phyloP scores from a whole-genome alignment of 2,329 filamentous ascomycete species.

The Dothideomycetes sp. region DNA sequence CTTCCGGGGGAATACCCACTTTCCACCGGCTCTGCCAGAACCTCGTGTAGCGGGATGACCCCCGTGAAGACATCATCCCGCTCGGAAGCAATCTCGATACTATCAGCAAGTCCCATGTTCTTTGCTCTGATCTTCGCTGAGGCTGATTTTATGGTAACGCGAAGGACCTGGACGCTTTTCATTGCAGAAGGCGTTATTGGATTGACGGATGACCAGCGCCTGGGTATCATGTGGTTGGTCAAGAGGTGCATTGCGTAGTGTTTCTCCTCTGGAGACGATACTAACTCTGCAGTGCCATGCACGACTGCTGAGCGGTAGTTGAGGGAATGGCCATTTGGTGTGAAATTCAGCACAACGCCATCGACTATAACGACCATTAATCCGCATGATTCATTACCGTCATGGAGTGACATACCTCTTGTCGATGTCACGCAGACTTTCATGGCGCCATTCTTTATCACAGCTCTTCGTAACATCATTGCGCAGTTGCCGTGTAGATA shows the following conservation, averaged over 20 bases:
- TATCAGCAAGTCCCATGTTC: constrained; percentile 7
- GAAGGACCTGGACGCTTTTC: constrained; percentile 4
- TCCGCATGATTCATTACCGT: not conserved
- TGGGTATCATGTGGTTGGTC: constrained; percentile 5
- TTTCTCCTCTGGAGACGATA: constrained; percentile 1
- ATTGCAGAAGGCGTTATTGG: constrained; percentile 1
- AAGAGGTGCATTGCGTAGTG: constrained; percentile 4
- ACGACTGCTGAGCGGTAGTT: constrained; percentile 6
- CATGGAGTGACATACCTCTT: not conserved
- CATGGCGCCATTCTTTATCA: not conserved
- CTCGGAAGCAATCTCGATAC: constrained; percentile 1
- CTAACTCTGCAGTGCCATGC: constrained; percentile 1
- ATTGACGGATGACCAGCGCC: constrained; percentile 1
- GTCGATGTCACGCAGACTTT: constrained; percentile 7
- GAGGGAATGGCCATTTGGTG: constrained; percentile 4
- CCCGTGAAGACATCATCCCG: constrained; percentile 5
- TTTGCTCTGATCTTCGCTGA: constrained; percentile 5
- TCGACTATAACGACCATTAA: not conserved
- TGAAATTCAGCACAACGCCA: constrained; percentile 6
- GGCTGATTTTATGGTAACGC: constrained; percentile 1
- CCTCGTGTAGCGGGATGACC: constrained; percentile 2
- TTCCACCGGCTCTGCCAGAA: constrained; percentile 2
- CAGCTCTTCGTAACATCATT: constrained; percentile 4
- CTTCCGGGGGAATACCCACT: constrained; percentile 3
- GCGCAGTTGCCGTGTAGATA: constrained; percentile 7